Conservation (phyloP, 768 basidiomycete genomes). For the Cytidiella melzeri region DNA sequence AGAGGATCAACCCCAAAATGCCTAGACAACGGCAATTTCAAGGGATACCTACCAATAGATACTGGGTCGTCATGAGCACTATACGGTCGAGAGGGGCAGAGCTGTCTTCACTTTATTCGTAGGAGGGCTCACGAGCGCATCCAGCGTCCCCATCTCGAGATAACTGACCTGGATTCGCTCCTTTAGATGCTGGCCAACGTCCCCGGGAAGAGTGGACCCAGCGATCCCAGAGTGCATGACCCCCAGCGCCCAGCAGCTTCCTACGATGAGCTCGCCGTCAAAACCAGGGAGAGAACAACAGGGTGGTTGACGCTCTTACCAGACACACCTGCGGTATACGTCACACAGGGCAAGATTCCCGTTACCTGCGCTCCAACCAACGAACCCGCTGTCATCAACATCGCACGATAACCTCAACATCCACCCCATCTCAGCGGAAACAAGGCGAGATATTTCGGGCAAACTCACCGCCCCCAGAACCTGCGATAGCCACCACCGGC, state of each 20-base stretch:
- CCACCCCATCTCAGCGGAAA: neutral
- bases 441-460: neutral
- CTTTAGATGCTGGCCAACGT: slow-evolving; percentile 14
- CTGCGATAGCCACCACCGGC: slow-evolving; percentile 22
- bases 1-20: neutral
- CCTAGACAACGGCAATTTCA: neutral
- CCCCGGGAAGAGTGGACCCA: slow-evolving; percentile 9
- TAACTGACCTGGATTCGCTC: slow-evolving; percentile 21
- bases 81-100: neutral
- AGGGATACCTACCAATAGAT: slow-evolving; percentile 16
- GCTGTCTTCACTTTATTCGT: slow-evolving; percentile 18
- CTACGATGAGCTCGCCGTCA: slow-evolving; percentile 5
- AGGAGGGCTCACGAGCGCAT: slow-evolving; percentile 18
- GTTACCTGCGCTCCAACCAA: slow-evolving; percentile 14
- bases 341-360: slow-evolving; percentile 18
- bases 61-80: slow-evolving; percentile 10
- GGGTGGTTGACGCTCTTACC: slow-evolving; percentile 10
- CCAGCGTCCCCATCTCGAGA: slow-evolving; percentile 20
- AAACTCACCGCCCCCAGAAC: slow-evolving; percentile 21
- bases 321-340: slow-evolving; percentile 23
- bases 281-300: neutral
- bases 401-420: slow-evolving; percentile 19
- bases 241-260: slow-evolving; percentile 24
- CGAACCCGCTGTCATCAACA: slow-evolving; percentile 21
- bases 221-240: slow-evolving; percentile 21